Evolutionary conservation across 1,284 basidiomycete genomes (phyloP), one percentile per base, ranked within the genome.

Genomic region (Cryptococcus wingfieldii): DNA sequence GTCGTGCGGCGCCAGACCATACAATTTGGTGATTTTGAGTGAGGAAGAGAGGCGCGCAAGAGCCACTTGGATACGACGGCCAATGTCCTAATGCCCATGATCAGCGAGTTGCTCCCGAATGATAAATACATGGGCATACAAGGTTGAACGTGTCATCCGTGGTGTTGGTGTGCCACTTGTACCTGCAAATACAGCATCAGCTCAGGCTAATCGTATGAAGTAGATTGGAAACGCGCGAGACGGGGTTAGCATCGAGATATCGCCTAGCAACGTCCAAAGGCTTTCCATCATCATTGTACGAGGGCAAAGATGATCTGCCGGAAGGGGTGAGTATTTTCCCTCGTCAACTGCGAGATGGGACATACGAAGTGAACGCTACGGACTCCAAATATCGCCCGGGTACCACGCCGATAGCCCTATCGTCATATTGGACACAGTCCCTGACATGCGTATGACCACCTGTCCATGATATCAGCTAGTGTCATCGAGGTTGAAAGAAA

Each of bases 361-460:
- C 70, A 54, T 47, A 76, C 68, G 75, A 76, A 5, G 76, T 70
- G 79, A 62, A 70, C 79, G 88, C 88, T 55, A 92, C 80, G 6
- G 90, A 91, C 76, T 93, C 90, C 84, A 92, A 87, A 72, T 90
- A 93, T 25, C 88, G 80, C 46, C 90, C 90, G 53, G 87, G 89
- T 64, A 89, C 87, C 38, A 92, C 75, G 1, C 64, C 67, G 23
- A 78, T 77, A 10, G 71, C 72, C 16, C 69, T 56, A 19, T 61
- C 66, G 59, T 76, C 73, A 37, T 71, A 82, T 77, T 73, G 77
- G 79, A 82, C 67, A 72, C 89, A 91, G 70, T 90, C 87, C 53
- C 88, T 83, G 56, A 90, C 86, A 67, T 90, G 89, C 1, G 80
- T 83, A 64, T 90, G 88, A 4, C 86, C 84, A 4, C 69, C 66